phyloP scores from a whole-genome alignment of 768 basidiomycete genomes.

The Astraeus odoratus region DNA sequence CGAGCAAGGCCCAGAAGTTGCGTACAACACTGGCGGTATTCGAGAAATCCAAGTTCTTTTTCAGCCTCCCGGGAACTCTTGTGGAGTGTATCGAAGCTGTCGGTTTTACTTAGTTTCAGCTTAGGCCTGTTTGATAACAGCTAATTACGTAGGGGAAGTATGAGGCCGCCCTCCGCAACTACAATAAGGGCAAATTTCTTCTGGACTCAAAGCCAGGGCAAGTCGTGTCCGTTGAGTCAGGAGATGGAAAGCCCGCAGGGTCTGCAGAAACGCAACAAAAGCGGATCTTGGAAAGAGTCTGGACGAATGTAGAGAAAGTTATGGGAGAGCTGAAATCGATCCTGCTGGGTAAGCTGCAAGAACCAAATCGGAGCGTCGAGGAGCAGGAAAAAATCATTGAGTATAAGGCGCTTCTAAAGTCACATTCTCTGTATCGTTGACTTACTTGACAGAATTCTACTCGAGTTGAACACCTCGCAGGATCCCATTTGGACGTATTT shows the following conservation, averaged over 20 bases:
- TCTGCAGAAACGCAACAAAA: constrained; percentile 73
- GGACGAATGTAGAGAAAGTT: constrained; percentile 90
- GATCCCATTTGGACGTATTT: constrained; percentile 97
- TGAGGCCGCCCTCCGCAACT: constrained; percentile 89
- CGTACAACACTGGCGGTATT: constrained; percentile 92
- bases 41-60: constrained; percentile 95
- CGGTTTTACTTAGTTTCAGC: constrained; percentile 18
- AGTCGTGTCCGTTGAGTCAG: constrained; percentile 62
- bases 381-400: constrained; percentile 97
- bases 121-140: constrained; percentile 1
- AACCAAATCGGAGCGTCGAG: constrained; percentile 72
- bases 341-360: constrained; percentile 73
- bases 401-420: constrained; percentile 36
- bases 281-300: constrained; percentile 92
- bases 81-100: constrained; percentile 87
- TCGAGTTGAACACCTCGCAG: constrained; percentile 79
- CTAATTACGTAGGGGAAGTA: constrained; percentile 68
- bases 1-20: constrained; percentile 88
- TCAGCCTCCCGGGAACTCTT: constrained; percentile 91
- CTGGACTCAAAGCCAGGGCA: constrained; percentile 87
- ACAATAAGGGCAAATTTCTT: constrained; percentile 93
- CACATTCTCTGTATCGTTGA: neutral
- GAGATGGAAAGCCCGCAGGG: constrained; percentile 44
- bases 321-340: constrained; percentile 86
- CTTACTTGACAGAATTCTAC: constrained; percentile 56